These are phyloP conservation scores for Seiridium cupressi DNA, from an alignment of 2,329 filamentous ascomycete genomes.

Conservation along the genomic window DNA sequence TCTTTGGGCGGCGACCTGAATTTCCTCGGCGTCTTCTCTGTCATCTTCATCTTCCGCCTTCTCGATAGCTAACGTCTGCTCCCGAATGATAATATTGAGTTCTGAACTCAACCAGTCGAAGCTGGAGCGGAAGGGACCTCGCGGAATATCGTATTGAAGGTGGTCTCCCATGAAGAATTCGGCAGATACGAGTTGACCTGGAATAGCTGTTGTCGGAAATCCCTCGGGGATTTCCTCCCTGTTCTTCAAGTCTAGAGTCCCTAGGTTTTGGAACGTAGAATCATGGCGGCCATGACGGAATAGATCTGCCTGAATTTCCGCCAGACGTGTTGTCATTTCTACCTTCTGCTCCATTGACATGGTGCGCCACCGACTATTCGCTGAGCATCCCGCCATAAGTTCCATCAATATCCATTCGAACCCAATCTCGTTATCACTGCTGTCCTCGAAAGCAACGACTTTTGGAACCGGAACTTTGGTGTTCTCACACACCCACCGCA, in stretches of 20 bases:
- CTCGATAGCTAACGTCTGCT: slow-evolving; percentile 21
- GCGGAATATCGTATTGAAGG: slow-evolving; percentile 27
- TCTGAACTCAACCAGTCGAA: slow-evolving; percentile 34
- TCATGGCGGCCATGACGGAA: slow-evolving; percentile 9
- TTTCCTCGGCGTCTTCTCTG: neutral
- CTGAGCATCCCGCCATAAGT: slow-evolving; percentile 21
- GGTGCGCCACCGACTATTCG: slow-evolving; percentile 19
- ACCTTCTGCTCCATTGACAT: slow-evolving; percentile 31
- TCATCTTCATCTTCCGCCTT: slow-evolving; percentile 8
- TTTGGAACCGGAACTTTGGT: slow-evolving; percentile 31
- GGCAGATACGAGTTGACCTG: slow-evolving; percentile 27
- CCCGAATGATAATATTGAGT: slow-evolving; percentile 26
- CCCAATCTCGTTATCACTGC: slow-evolving; percentile 29
- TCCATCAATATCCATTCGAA: slow-evolving; percentile 41
- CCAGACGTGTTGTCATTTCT: slow-evolving; percentile 26
- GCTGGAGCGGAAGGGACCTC: slow-evolving; percentile 35
- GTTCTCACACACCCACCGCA: slow-evolving; percentile 27
- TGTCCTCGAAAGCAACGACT: slow-evolving; percentile 31
- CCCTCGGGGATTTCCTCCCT: slow-evolving; percentile 13
- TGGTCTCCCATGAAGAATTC: slow-evolving; percentile 32
- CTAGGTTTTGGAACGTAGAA: neutral
- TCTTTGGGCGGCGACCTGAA: neutral
- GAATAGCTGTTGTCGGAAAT: neutral
- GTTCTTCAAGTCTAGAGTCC: slow-evolving; percentile 12
- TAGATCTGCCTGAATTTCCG: slow-evolving; percentile 28